A percentile compares a stretch with the other conserved stretches of the same genome.
phyloP scores from a whole-genome alignment of 2,329 filamentous ascomycete genomes.

The Didymella pinodella region DNA sequence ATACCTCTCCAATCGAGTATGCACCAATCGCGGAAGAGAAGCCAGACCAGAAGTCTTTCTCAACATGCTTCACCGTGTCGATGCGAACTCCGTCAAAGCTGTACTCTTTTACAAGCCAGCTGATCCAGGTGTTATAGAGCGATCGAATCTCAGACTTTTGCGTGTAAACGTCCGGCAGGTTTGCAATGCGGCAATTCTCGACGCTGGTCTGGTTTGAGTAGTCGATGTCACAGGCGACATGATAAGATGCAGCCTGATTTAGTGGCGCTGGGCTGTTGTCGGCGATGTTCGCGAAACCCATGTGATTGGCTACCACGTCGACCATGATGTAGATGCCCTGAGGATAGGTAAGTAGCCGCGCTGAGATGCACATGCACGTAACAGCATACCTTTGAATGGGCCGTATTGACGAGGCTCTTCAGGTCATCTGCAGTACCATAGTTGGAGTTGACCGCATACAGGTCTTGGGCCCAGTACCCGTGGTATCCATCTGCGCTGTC shows the following conservation, averaged over 20 bases:
- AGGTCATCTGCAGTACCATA: constrained; percentile 60
- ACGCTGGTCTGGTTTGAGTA: constrained; percentile 44
- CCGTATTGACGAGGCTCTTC: constrained; percentile 54
- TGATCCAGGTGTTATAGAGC: constrained; percentile 41
- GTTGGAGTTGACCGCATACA: constrained; percentile 59
- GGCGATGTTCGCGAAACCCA: constrained; percentile 41
- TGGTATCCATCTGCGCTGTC: constrained; percentile 59
- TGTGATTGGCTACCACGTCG: constrained; percentile 61
- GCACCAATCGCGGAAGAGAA: constrained; percentile 65
- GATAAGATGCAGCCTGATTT: constrained; percentile 39
- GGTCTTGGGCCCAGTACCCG: constrained; percentile 60
- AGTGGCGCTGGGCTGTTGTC: constrained; percentile 40
- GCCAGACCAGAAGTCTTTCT: constrained; percentile 64
- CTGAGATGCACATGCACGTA: neutral
- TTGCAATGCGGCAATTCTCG: constrained; percentile 43
- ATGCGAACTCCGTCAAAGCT: constrained; percentile 64
- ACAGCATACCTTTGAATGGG: constrained; percentile 56
- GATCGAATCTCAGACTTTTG: constrained; percentile 33
- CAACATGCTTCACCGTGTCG: constrained; percentile 69
- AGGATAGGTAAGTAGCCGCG: constrained; percentile 8
- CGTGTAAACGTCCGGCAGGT: constrained; percentile 44
- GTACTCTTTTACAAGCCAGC: constrained; percentile 43
- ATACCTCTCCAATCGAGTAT: constrained; percentile 69
- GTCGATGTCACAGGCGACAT: constrained; percentile 40
- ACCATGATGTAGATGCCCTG: constrained; percentile 59